A percentile compares a stretch with the other conserved stretches of the same genome.
Conservation (phyloP, 352 stramenopile species). For the Albugo laibachii region DNA sequence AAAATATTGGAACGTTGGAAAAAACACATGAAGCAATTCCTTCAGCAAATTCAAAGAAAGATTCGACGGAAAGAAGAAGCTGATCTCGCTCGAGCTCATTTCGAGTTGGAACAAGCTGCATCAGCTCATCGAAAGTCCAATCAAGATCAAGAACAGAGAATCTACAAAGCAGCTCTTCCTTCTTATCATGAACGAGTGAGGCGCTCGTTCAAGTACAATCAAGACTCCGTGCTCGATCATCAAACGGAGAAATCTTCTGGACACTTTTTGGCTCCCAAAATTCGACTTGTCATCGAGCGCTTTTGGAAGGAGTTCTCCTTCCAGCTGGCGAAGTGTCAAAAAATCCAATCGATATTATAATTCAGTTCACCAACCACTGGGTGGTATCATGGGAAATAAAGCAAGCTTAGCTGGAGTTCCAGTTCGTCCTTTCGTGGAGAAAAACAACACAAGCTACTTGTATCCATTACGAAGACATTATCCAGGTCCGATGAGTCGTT, state of each 20-base stretch:
- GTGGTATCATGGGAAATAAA: constrained; percentile 2
- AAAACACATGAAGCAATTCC: background rate
- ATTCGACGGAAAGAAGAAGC: background rate
- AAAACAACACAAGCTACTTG: background rate
- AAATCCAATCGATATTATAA: constrained; percentile 3
- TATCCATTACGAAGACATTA: background rate
- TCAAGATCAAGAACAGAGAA: background rate
- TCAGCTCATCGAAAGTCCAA: constrained; percentile 1
- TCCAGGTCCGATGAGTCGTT: background rate
- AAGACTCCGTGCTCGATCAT: constrained; percentile 6
- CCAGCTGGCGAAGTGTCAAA: constrained; percentile 1
- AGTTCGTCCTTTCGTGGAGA: background rate
- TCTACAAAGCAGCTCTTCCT: background rate
- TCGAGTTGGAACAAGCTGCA: background rate
- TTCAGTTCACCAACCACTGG: constrained; percentile 5
- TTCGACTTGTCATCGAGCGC: constrained; percentile 1
- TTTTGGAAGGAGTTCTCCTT: constrained; percentile 2
- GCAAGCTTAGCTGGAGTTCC: background rate
- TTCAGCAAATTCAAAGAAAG: constrained; percentile 1
- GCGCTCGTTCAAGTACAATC: constrained; percentile 4
- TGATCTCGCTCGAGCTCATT: background rate
- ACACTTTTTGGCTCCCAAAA: constrained; percentile 5
- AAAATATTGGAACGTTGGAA: constrained; percentile 6
- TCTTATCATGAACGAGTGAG: constrained; percentile 3
- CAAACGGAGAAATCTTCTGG: constrained; percentile 1